phyloP scores from a whole-genome alignment of 305 asterid species.

The Petunia hybrid region DNA sequence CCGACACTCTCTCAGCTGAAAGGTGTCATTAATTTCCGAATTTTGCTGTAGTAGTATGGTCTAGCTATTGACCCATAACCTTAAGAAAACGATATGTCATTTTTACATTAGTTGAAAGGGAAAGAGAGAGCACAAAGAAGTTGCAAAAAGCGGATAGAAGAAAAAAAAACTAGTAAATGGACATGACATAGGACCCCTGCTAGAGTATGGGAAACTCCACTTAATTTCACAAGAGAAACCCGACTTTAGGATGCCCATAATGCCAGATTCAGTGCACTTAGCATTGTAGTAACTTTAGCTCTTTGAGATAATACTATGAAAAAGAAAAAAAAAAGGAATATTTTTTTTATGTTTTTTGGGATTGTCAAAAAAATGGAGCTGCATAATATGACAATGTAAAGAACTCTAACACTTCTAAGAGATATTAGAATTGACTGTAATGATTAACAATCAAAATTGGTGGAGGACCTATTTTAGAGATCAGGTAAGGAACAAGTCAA shows the following conservation, averaged over 20 bases:
- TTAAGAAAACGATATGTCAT: not conserved
- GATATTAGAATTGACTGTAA: no score
- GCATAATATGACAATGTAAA: no score
- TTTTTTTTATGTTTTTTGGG: no score
- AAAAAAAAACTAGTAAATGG: not conserved
- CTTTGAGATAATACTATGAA: no score
- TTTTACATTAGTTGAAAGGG: not conserved
- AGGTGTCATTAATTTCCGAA: not conserved
- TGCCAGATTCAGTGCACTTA: slow-evolving; percentile 43
- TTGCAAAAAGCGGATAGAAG: not conserved
- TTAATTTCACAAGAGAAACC: slow-evolving; percentile 14
- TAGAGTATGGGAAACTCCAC: slow-evolving; percentile 37
- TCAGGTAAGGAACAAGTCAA: no score
- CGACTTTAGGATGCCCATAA: slow-evolving; percentile 26
- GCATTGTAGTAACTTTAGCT: not conserved
- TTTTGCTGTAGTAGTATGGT: slow-evolving; percentile 23
- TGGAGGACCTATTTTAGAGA: no score
- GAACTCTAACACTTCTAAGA: no score
- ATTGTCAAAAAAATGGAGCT: no score
- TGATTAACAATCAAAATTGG: no score
- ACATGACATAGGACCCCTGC: not conserved
- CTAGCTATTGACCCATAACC: not conserved
- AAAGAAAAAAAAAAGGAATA: no score
- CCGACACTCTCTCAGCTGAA: not conserved
- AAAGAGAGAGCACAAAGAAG: not conserved